These are phyloP conservation scores for Castanea sativa DNA, from an alignment of 306 rosid species.

Conservation along the genomic window DNA sequence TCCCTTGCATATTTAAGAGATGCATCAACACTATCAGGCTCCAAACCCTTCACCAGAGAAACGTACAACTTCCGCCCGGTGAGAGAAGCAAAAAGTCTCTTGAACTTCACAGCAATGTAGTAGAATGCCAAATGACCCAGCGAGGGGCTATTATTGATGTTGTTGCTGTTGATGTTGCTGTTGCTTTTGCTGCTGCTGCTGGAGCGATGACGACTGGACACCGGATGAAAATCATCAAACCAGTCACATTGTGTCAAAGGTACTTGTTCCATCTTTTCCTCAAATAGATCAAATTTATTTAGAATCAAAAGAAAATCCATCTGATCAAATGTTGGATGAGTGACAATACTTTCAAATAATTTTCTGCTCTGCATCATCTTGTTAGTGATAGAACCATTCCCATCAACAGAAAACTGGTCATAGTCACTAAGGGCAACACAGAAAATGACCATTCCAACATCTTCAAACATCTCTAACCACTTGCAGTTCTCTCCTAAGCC, in stretches of 20 bases:
- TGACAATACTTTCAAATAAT: slow-evolving; percentile 76
- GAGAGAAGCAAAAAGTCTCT: slow-evolving; percentile 74
- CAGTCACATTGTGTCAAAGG: slow-evolving; percentile 74
- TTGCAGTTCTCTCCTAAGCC: slow-evolving; percentile 92
- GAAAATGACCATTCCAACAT: slow-evolving; percentile 82
- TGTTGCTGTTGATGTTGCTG: slow-evolving; percentile 50
- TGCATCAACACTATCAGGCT: slow-evolving; percentile 72
- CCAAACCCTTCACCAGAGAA: slow-evolving; percentile 74
- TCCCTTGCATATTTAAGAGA: slow-evolving; percentile 84
- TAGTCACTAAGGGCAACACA: slow-evolving; percentile 89
- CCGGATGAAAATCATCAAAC: slow-evolving; percentile 82
- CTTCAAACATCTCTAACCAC: slow-evolving; percentile 99
- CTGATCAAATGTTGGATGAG: slow-evolving; percentile 85
- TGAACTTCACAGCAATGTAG: slow-evolving; percentile 81
- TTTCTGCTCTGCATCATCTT: slow-evolving; percentile 75
- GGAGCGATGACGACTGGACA: slow-evolving; percentile 54
- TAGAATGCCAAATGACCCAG: slow-evolving; percentile 69
- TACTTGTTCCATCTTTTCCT: slow-evolving; percentile 69
- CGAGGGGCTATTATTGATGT: slow-evolving; percentile 63
- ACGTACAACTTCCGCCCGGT: slow-evolving; percentile 78
- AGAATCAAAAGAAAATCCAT: slow-evolving; percentile 86
- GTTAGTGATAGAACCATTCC: slow-evolving; percentile 61
- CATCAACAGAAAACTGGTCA: slow-evolving; percentile 68
- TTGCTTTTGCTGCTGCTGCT: slow-evolving; percentile 48
- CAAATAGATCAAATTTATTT: slow-evolving; percentile 78